These are phyloP conservation scores for Pterocarpus macrocarpus DNA, from an alignment of 306 rosid genomes.

Conservation along the genomic window DNA sequence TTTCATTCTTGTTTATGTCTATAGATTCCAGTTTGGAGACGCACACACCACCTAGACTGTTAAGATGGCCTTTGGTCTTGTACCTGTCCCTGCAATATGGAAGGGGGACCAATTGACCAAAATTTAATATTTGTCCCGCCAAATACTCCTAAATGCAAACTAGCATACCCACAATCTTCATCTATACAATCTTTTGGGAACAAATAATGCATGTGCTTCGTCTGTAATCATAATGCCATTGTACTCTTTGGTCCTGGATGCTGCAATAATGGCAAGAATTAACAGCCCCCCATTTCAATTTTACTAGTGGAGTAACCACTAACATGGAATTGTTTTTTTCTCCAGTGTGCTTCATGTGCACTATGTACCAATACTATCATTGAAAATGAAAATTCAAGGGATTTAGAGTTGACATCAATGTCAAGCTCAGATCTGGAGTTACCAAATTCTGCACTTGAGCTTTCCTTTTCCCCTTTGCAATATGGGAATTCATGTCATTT, in stretches of 20 bases:
- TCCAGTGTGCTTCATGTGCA: constrained; percentile 5
- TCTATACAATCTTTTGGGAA: constrained; percentile 13
- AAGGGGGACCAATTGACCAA: constrained; percentile 54
- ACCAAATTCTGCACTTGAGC: constrained; percentile 34
- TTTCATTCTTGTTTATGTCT: constrained; percentile 28
- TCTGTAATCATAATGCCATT: not conserved
- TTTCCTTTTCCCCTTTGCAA: constrained; percentile 32
- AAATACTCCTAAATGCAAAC: not conserved
- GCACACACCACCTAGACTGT: constrained; percentile 21
- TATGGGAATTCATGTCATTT: constrained; percentile 31
- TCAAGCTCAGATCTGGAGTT: constrained; percentile 5
- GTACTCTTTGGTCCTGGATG: not conserved
- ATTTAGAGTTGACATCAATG: constrained; percentile 31
- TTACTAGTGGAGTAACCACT: not conserved
- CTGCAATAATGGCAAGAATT: not conserved
- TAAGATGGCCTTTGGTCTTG: constrained; percentile 17
- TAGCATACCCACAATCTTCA: constrained; percentile 4
- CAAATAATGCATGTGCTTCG: not conserved
- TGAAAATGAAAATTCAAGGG: constrained; percentile 21
- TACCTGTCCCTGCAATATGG: constrained; percentile 36
- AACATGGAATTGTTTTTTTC: not conserved
- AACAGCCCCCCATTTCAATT: constrained; percentile 1
- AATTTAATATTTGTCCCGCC: not conserved
- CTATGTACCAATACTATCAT: constrained; percentile 26
- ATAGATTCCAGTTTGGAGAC: constrained; percentile 39